phyloP scores from a whole-genome alignment of 495 filamentous ascomycete species.

The Xylaria bambusicola region DNA sequence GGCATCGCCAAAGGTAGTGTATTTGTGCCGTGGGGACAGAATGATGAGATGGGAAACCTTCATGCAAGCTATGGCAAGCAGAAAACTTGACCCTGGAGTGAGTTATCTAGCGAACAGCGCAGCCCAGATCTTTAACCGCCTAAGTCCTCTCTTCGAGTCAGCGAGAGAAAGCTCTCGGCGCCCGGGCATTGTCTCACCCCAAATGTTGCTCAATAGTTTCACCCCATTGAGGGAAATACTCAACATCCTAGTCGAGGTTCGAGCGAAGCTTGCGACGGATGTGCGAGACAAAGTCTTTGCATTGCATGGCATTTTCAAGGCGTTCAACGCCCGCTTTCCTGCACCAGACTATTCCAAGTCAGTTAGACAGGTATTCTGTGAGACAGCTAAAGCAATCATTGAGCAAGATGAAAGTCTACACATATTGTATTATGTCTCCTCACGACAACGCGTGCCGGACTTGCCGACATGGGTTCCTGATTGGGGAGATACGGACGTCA shows the following conservation, averaged over 20 bases:
- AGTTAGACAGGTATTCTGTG: neutral
- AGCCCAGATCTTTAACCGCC: slow-evolving; percentile 1
- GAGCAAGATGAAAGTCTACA: slow-evolving; percentile 14
- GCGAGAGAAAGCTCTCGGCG: slow-evolving; percentile 3
- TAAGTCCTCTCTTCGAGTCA: slow-evolving; percentile 10
- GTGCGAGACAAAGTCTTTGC: slow-evolving; percentile 19
- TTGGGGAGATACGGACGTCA: slow-evolving; percentile 4
- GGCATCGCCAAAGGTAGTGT: neutral
- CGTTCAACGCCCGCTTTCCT: neutral
- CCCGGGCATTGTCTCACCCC: too few relatives aligned
- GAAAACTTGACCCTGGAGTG: too few relatives aligned
- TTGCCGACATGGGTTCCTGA: slow-evolving; percentile 23
- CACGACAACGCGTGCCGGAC: neutral
- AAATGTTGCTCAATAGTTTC: too few relatives aligned
- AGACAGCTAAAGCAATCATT: neutral
- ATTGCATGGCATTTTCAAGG: slow-evolving; percentile 4
- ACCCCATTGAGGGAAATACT: too few relatives aligned
- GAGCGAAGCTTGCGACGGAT: slow-evolving; percentile 9
- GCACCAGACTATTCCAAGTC: neutral
- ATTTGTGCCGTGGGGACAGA: neutral
- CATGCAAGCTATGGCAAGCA: too few relatives aligned
- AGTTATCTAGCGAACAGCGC: too few relatives aligned
- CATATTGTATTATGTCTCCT: slow-evolving; percentile 13
- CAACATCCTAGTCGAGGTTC: slow-evolving; percentile 9
- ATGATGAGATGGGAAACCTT: neutral